Conservation (phyloP, 805 yeast genomes). For the Priceomyces haplophilus region DNA sequence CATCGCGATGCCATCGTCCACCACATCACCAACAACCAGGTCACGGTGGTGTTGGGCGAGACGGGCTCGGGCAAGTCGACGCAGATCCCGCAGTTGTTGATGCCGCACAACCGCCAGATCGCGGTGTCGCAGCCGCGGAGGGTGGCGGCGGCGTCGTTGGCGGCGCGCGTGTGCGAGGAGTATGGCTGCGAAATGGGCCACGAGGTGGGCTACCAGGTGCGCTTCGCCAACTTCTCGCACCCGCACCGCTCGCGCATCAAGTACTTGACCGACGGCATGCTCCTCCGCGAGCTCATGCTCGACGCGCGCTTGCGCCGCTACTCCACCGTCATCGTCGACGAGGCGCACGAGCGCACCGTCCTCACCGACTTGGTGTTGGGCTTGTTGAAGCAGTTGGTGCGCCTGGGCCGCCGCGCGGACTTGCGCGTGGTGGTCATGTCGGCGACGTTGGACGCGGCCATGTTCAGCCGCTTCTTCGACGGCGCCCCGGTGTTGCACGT, state of each 20-base stretch:
- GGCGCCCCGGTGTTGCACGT: constrained; percentile 81
- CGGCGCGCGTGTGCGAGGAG: constrained; percentile 89
- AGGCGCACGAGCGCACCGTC: constrained; percentile 96
- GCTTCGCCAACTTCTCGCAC: constrained; percentile 73
- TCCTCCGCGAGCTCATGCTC: constrained; percentile 83
- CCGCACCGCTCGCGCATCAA: constrained; percentile 62
- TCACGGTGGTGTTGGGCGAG: constrained; percentile 86
- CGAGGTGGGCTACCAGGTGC: constrained; percentile 87
- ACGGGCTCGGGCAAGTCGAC: constrained; percentile 99
- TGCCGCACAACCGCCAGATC: constrained; percentile 51
- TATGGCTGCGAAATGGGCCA: constrained; percentile 72
- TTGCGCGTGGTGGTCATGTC: constrained; percentile 86
- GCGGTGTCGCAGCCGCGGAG: constrained; percentile 98
- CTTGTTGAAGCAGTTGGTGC: constrained; percentile 66
- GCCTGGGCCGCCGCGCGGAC: constrained; percentile 47
- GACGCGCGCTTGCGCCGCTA: constrained; percentile 63
- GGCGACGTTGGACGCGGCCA: constrained; percentile 92
- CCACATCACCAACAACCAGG: constrained; percentile 54
- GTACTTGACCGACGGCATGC: constrained; percentile 96
- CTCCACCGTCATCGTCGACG: constrained; percentile 81
- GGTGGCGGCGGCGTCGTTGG: constrained; percentile 94
- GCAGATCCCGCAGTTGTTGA: constrained; percentile 90
- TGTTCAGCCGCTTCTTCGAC: constrained; percentile 73
- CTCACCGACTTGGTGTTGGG: constrained; percentile 89
- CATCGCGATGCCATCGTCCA: constrained; percentile 62